Conservation (phyloP, 257 asterid genomes). For the Gardenia jasminoides region DNA sequence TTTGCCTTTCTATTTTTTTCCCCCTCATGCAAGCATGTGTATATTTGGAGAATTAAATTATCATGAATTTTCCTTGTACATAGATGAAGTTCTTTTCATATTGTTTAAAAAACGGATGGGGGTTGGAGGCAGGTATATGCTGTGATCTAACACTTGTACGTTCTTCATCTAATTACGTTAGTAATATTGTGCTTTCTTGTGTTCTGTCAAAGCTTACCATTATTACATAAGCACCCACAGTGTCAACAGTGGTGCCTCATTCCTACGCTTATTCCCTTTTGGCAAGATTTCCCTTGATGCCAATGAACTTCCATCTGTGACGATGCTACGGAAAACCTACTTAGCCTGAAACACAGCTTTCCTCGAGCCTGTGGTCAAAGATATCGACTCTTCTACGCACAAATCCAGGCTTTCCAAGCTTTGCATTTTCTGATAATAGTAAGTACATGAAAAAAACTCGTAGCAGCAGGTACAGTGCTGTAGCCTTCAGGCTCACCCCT, state of each 20-base stretch:
- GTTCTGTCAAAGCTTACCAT: background rate
- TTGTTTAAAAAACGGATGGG: background rate
- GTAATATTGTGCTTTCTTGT: background rate
- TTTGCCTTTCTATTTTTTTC: background rate
- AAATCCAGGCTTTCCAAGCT: background rate
- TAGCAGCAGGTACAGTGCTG: background rate
- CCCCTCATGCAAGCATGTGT: constrained; percentile 11
- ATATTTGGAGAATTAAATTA: constrained; percentile 17
- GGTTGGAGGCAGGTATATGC: background rate
- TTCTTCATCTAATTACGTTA: background rate
- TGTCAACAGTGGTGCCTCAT: background rate
- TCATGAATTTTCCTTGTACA: constrained; percentile 8
- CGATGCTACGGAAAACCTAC: background rate
- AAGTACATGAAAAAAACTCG: too few relatives aligned
- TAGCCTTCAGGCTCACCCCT: background rate
- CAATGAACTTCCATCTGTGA: background rate
- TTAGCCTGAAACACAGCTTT: background rate
- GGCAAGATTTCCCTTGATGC: background rate
- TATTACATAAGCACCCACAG: background rate
- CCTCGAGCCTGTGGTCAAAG: background rate
- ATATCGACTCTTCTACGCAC: background rate
- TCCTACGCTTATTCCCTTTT: background rate
- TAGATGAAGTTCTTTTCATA: background rate
- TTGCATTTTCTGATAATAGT: background rate
- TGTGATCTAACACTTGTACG: background rate